Evolutionary conservation across 352 stramenopile species (phyloP).

Genomic region (Pythium dissotocum): DNA sequence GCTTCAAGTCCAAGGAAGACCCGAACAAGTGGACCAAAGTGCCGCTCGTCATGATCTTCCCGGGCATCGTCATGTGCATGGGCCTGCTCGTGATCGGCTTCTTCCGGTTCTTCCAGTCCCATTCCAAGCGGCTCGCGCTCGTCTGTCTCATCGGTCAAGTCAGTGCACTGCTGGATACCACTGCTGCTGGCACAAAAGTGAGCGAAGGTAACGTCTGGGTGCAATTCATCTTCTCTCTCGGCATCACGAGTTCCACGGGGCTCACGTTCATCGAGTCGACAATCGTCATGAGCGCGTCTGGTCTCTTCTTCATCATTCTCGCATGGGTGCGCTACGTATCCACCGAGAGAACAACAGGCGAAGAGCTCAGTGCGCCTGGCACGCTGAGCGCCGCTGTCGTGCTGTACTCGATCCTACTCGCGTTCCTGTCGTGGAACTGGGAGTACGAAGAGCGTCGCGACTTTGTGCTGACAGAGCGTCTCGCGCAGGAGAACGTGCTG

Average conservation of each 20-base stretch:
- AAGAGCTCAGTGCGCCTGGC: slow-evolving; percentile 60
- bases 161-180: slow-evolving; percentile 74
- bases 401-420: slow-evolving; percentile 78
- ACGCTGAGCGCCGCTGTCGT: slow-evolving; percentile 73
- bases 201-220: slow-evolving; percentile 86
- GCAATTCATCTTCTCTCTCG: slow-evolving; percentile 85
- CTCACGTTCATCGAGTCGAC: slow-evolving; percentile 74
- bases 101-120: slow-evolving; percentile 56
- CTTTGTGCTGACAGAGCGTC: slow-evolving; percentile 77
- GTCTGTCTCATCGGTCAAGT: slow-evolving; percentile 77
- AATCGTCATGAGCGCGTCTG: slow-evolving; percentile 52
- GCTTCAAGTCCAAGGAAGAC: slow-evolving; percentile 72
- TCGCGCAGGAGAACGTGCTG: slow-evolving; percentile 86
- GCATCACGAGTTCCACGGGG: slow-evolving; percentile 80
- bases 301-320: slow-evolving; percentile 76
- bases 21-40: slow-evolving; percentile 67
- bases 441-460: slow-evolving; percentile 87
- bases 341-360: slow-evolving; percentile 16
- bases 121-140: slow-evolving; percentile 48
- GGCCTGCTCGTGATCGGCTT: slow-evolving; percentile 69
- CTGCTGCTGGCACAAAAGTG: slow-evolving; percentile 65
- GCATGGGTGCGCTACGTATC: slow-evolving; percentile 61
- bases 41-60: slow-evolving; percentile 81
- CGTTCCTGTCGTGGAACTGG: slow-evolving; percentile 86
- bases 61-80: slow-evolving; percentile 75